phyloP scores from a whole-genome alignment of 768 basidiomycete species.

The Phlebiopsis flavidoalba region DNA sequence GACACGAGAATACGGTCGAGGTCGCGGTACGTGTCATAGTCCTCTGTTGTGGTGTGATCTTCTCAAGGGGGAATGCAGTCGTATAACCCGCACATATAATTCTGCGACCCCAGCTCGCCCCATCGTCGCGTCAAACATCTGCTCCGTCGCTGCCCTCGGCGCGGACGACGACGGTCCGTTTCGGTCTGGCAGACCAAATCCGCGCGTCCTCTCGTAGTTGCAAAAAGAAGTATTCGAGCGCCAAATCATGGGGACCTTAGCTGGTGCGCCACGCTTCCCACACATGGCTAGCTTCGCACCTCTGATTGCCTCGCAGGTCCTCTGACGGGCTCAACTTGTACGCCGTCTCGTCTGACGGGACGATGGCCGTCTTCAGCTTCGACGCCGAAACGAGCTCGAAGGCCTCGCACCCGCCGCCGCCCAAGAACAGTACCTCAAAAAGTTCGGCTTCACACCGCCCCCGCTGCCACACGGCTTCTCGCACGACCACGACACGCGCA shows the following conservation, averaged over 20 bases:
- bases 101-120: slow-evolving; percentile 65
- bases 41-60: not conserved
- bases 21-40: slow-evolving; percentile 62
- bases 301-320: slow-evolving; percentile 52
- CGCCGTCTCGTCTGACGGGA: slow-evolving; percentile 94
- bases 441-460: slow-evolving; percentile 70
- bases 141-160: slow-evolving; percentile 89
- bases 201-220: slow-evolving; percentile 85
- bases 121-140: slow-evolving; percentile 77
- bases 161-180: slow-evolving; percentile 89
- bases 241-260: slow-evolving; percentile 92
- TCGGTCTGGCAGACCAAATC: slow-evolving; percentile 97
- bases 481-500: slow-evolving; percentile 31
- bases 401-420: slow-evolving; percentile 71
- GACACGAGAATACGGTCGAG: slow-evolving; percentile 96
- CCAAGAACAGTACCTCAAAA: slow-evolving; percentile 75
- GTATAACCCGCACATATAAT: slow-evolving; percentile 94
- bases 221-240: slow-evolving; percentile 92
- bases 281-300: slow-evolving; percentile 5
- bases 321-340: slow-evolving; percentile 89
- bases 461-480: slow-evolving; percentile 70
- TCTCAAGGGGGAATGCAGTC: slow-evolving; percentile 36
- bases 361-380: slow-evolving; percentile 85
- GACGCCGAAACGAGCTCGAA: slow-evolving; percentile 72
- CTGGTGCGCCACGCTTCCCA: slow-evolving; percentile 53